Percentiles rank a stretch among this genome's conserved stretches.
Evolutionary conservation across 129 eudicot species (phyloP).

Genomic region (Calendula officinalis): DNA sequence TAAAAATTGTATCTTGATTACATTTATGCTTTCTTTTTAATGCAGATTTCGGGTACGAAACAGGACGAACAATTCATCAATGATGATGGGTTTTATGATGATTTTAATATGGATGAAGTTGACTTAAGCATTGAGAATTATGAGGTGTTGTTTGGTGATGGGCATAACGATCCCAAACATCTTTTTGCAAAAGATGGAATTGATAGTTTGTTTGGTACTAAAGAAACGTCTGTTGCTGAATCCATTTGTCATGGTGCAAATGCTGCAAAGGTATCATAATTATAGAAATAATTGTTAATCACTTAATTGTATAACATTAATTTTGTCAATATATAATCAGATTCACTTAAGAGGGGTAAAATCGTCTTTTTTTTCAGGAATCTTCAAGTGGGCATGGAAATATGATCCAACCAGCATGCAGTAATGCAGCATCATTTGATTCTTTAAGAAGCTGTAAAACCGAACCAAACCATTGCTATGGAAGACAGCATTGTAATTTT

Average conservation of each 20-base stretch:
- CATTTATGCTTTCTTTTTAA: not conserved
- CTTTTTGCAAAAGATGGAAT: constrained; percentile 75
- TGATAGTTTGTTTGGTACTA: constrained; percentile 57
- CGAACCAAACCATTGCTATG: constrained; percentile 55
- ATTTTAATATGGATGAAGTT: constrained; percentile 72
- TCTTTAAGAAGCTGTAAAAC: constrained; percentile 81
- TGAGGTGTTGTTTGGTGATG: constrained; percentile 69
- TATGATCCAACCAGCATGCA: constrained; percentile 52
- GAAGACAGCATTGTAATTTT: constrained; percentile 54
- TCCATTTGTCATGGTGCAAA: constrained; percentile 38
- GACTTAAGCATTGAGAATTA: constrained; percentile 78
- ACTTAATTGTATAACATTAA: not conserved
- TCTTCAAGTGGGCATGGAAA: constrained; percentile 45
- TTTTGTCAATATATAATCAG: not conserved
- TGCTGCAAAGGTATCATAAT: constrained; percentile 53
- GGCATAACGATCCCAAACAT: constrained; percentile 58
- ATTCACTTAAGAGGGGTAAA: too few relatives aligned
- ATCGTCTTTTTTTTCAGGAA: constrained; percentile 33
- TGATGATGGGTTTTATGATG: constrained; percentile 51
- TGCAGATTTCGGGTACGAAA: constrained; percentile 47
- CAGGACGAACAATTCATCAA: constrained; percentile 36
- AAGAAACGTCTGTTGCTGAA: constrained; percentile 42
- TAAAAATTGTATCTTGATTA: constrained; percentile 12
- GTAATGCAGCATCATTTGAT: constrained; percentile 88
- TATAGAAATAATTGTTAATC: not conserved